Percentiles rank a stretch among this genome's conserved stretches.
Evolutionary conservation across 768 basidiomycete species (phyloP).

Genomic region (Trametes maxima): DNA sequence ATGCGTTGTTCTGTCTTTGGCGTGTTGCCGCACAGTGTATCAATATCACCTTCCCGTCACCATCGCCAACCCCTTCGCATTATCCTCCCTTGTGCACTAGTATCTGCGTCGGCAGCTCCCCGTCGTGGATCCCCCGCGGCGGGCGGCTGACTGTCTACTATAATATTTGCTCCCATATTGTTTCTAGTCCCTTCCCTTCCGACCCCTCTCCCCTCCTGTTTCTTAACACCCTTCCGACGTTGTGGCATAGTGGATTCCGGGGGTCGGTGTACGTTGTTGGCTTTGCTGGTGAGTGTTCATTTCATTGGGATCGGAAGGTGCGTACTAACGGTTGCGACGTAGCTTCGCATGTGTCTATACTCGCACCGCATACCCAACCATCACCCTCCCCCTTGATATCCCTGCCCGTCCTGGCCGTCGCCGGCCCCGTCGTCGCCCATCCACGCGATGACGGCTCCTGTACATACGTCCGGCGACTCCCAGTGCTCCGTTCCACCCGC

Average conservation of each 20-base stretch:
- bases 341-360: constrained; percentile 21
- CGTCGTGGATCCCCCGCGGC: background rate
- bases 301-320: background rate
- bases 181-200: background rate
- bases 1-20: constrained; percentile 13
- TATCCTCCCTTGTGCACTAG: constrained; percentile 23
- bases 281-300: constrained; percentile 22
- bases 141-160: constrained; percentile 14
- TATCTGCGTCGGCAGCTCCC: constrained; percentile 15
- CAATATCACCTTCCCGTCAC: constrained; percentile 23
- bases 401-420: background rate
- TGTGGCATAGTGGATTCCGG: constrained; percentile 15
- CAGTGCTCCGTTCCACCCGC: constrained; percentile 1
- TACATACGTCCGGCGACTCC: constrained; percentile 13
- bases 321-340: background rate
- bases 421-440: background rate
- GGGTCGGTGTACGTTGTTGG: constrained; percentile 27
- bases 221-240: background rate
- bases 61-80: constrained; percentile 21
- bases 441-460: background rate
- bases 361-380: constrained; percentile 19
- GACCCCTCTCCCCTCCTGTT: constrained; percentile 3
- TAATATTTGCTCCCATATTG: constrained; percentile 25
- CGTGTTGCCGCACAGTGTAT: constrained; percentile 28
- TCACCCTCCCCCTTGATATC: constrained; percentile 8